phyloP scores from a whole-genome alignment of 768 basidiomycete species.

The Xerocomus brunneocitrinus region DNA sequence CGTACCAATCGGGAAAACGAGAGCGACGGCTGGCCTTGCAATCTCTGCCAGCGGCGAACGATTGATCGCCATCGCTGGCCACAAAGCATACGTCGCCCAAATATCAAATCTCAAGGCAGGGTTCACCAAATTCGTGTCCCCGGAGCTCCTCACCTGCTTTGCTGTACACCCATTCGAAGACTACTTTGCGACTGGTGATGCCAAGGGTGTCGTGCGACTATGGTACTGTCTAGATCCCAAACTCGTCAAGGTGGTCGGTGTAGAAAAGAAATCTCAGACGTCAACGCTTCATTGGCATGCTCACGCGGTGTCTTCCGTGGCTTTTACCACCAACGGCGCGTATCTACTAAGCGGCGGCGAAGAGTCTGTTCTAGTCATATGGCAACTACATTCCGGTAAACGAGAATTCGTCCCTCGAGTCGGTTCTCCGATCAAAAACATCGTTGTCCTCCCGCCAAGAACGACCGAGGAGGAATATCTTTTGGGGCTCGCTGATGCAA shows the following conservation, averaged over 20 bases:
- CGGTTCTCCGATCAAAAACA: conserved; percentile 76
- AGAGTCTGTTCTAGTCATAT: conserved; percentile 93
- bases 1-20: conserved; percentile 61
- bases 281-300: conserved; percentile 95
- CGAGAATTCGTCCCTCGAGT: conserved; percentile 91
- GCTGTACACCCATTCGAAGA: conserved; percentile 87
- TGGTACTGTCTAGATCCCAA: conserved; percentile 88
- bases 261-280: conserved; percentile 80
- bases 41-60: conserved; percentile 74
- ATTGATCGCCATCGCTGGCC: conserved; percentile 70
- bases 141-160: conserved; percentile 76
- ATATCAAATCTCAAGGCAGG: conserved; percentile 55
- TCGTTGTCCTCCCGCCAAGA: conserved; percentile 53
- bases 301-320: conserved; percentile 81
- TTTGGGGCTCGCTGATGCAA: conserved; percentile 77
- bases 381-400: conserved; percentile 87
- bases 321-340: conserved; percentile 87
- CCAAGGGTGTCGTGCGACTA: conserved; percentile 74
- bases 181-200: conserved; percentile 94
- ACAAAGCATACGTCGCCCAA: conserved; percentile 72
- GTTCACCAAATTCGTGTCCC: conserved; percentile 79
- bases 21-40: conserved; percentile 56
- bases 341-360: conserved; percentile 93
- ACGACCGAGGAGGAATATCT: conserved; percentile 79
- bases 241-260: conserved; percentile 47